Evolutionary conservation across 805 yeast genomes (phyloP).

Genomic region (Kockiozyma suomiensis): DNA sequence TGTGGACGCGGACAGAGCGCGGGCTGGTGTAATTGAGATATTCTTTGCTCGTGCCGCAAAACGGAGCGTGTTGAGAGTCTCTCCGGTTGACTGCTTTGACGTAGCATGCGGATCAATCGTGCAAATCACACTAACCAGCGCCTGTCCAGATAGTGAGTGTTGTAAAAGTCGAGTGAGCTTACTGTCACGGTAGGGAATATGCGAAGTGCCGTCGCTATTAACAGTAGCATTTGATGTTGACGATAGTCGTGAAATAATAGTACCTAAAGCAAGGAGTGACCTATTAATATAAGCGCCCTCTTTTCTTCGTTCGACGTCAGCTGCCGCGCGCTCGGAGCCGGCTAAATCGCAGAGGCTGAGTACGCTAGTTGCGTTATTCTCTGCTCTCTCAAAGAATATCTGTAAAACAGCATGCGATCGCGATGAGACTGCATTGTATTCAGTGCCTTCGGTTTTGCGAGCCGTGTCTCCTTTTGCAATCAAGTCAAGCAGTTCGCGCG

Average conservation of each 20-base stretch:
- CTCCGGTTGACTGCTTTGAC: slow-evolving; percentile 62
- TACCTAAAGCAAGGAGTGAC: slow-evolving; percentile 84
- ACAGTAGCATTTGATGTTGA: slow-evolving; percentile 38
- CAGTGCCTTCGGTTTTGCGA: slow-evolving; percentile 84
- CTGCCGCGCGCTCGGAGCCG: slow-evolving; percentile 88
- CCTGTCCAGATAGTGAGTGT: slow-evolving; percentile 86
- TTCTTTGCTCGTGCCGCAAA: slow-evolving; percentile 95
- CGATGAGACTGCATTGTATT: slow-evolving; percentile 82
- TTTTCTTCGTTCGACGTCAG: slow-evolving; percentile 76
- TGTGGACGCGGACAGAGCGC: slow-evolving; percentile 40
- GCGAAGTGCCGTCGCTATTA: slow-evolving; percentile 41
- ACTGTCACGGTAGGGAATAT: slow-evolving; percentile 91
- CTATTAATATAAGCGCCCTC: slow-evolving; percentile 94
- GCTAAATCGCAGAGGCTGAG: slow-evolving; percentile 92
- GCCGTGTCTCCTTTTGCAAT: slow-evolving; percentile 71
- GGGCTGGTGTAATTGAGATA: slow-evolving; percentile 67
- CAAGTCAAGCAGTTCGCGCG: slow-evolving; percentile 61
- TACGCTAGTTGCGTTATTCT: slow-evolving; percentile 45
- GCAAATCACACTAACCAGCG: slow-evolving; percentile 82
- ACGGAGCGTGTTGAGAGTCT: slow-evolving; percentile 81
- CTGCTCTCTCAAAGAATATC: slow-evolving; percentile 52
- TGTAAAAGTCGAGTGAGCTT: slow-evolving; percentile 87
- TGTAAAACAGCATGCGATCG: slow-evolving; percentile 90
- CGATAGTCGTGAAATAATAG: slow-evolving; percentile 83
- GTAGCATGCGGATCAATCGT: slow-evolving; percentile 64